These are phyloP conservation scores for Halenospora varia DNA, from an alignment of 495 filamentous ascomycete species.

Conservation along the genomic window DNA sequence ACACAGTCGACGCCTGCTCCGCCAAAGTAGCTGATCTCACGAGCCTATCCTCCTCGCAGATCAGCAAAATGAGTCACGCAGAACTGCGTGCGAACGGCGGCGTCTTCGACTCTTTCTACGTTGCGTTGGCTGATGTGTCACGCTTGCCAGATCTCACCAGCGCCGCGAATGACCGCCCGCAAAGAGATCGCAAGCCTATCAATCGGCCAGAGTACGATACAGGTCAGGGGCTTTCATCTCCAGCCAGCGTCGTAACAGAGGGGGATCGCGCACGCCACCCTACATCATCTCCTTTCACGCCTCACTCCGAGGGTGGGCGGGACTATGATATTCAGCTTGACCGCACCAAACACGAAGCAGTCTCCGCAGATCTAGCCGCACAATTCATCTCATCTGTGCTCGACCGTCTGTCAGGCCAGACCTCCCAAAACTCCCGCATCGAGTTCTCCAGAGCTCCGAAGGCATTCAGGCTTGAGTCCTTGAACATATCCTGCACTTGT, in stretches of 20 bases:
- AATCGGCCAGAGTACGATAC: neutral
- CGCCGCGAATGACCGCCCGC: too few species aligned
- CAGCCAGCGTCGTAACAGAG: neutral
- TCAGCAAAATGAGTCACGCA: neutral
- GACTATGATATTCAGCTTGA: too few species aligned
- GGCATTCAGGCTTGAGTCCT: neutral
- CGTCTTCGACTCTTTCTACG: neutral
- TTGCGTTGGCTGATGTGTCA: neutral
- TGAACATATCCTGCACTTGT: neutral
- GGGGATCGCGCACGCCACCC: neutral
- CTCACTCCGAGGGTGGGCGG: too few species aligned
- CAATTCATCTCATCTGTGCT: neutral
- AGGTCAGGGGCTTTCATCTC: neutral
- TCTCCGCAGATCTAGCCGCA: neutral
- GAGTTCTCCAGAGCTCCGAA: neutral
- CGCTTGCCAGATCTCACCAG: neutral
- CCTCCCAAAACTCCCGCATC: neutral
- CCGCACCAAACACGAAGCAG: neutral
- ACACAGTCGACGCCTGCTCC: neutral
- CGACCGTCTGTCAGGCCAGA: neutral
- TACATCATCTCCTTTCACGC: neutral
- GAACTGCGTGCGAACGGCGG: neutral
- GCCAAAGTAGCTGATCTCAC: neutral
- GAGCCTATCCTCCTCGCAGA: too few species aligned
- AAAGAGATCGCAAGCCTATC: neutral